Conservation (phyloP, 2,329 filamentous ascomycete genomes). For the Curvularia sp. region DNA sequence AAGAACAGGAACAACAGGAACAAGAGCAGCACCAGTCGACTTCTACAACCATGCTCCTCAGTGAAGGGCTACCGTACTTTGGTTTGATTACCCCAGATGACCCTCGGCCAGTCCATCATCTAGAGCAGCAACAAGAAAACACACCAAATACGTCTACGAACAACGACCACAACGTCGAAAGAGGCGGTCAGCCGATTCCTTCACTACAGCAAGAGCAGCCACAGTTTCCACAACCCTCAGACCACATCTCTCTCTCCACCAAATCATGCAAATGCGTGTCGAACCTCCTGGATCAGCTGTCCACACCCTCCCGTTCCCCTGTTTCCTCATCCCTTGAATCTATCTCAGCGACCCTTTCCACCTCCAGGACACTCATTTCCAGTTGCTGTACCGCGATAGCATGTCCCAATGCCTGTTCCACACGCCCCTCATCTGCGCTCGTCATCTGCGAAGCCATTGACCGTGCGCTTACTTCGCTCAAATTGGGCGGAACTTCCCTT, state of each 20-base stretch:
- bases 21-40: neutral
- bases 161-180: neutral
- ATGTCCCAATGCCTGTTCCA: constrained; percentile 10
- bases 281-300: constrained; percentile 9
- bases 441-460: constrained; percentile 14
- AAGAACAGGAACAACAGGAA: constrained; percentile 5
- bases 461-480: constrained; percentile 9
- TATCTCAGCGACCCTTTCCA: constrained; percentile 8
- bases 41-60: constrained; percentile 1
- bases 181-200: neutral
- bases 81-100: constrained; percentile 9
- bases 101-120: constrained; percentile 1
- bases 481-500: constrained; percentile 7
- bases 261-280: constrained; percentile 8
- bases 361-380: constrained; percentile 7
- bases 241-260: neutral
- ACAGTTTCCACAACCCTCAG: constrained; percentile 5
- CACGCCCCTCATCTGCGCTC: constrained; percentile 9
- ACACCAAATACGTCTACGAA: neutral
- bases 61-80: constrained; percentile 11
- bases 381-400: constrained; percentile 5
- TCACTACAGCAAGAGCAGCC: neutral
- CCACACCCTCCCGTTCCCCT: neutral
- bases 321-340: constrained; percentile 1
- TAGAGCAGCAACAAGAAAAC: constrained; percentile 3